Base-by-base conservation (phyloP, 1,284 basidiomycete species). In the Golubevia sp. region DNA sequence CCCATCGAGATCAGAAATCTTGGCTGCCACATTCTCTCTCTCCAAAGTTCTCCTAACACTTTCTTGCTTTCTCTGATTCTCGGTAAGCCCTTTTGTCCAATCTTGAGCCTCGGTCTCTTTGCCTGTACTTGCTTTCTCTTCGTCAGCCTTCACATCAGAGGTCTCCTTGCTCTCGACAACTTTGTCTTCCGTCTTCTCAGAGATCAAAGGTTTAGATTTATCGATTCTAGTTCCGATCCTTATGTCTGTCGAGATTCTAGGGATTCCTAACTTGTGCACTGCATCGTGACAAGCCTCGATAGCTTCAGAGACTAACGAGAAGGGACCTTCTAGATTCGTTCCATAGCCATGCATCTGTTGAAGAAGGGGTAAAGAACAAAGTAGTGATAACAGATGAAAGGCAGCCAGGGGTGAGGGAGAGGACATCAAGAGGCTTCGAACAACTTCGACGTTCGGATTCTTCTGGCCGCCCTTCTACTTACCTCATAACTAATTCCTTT, bases 161-260 rank as follows among this genome's bases (percentile, higher is more conserved):
- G n/a, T n/a, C n/a, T n/a, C n/a, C n/a, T n/a, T n/a, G n/a, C n/a
- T n/a, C n/a, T n/a, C n/a, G n/a, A n/a, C n/a, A n/a, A n/a, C n/a
- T n/a, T n/a, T n/a, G n/a, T n/a, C n/a, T n/a, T n/a, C n/a, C n/a
- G n/a, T n/a, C n/a, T n/a, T n/a, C n/a, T n/a, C n/a, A 49, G 48
- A 49, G n/a, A 23, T 18, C 18, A 23, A 49, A 1, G 48, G 20
- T 18, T 18, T 49, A 23, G 75, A 71, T 63, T 77, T 76, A 64
- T 76, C 75, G 18, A 68, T 73, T 30, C 76, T 62, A 11, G 81
- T 83, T 15, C 81, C 81, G 25, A 83, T 75, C 15, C 81, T 76
- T 53, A 83, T 72, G 64, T 83, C 77, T 48, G 81, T 82, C 3
- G 81, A 77, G 55, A 83, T 83, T 13, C 81, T 67, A 18, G 72